These are phyloP conservation scores for Hortiboletus campestris DNA, from an alignment of 768 basidiomycete genomes.

Conservation along the genomic window DNA sequence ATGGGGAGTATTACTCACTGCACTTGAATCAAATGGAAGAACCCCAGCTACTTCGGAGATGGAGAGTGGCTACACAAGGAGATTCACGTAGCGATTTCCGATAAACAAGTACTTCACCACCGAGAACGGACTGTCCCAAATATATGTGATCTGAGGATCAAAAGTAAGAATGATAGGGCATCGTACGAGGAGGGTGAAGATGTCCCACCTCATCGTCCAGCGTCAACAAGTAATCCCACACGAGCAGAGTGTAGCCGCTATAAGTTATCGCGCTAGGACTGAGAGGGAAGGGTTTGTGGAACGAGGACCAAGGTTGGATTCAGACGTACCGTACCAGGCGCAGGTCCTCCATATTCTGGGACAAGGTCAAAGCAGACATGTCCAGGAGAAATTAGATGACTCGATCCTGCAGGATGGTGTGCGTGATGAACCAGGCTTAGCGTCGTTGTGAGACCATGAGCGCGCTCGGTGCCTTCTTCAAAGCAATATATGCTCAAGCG, in stretches of 20 bases:
- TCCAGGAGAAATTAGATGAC: neutral
- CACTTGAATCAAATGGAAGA: neutral
- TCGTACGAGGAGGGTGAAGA: neutral
- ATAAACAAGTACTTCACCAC: neutral
- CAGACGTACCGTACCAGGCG: neutral
- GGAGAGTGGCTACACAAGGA: neutral
- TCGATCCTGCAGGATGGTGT: neutral
- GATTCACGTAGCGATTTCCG: conserved; percentile 5
- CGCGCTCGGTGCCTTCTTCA: neutral
- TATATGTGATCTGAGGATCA: neutral
- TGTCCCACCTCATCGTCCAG: conserved; percentile 2
- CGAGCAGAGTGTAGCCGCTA: neutral
- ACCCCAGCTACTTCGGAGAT: neutral
- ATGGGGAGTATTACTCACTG: neutral
- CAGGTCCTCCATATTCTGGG: neutral
- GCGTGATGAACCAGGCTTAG: neutral
- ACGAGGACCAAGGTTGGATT: neutral
- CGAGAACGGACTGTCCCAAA: conserved; percentile 1
- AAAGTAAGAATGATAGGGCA: neutral
- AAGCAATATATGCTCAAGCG: neutral
- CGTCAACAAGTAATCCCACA: conserved; percentile 7
- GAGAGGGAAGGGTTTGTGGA: neutral
- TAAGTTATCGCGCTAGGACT: neutral
- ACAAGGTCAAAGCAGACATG: neutral
- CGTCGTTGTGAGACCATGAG: neutral